Evolutionary conservation across 2,329 filamentous ascomycete species (phyloP).

Genomic region (Alternaria longipes): DNA sequence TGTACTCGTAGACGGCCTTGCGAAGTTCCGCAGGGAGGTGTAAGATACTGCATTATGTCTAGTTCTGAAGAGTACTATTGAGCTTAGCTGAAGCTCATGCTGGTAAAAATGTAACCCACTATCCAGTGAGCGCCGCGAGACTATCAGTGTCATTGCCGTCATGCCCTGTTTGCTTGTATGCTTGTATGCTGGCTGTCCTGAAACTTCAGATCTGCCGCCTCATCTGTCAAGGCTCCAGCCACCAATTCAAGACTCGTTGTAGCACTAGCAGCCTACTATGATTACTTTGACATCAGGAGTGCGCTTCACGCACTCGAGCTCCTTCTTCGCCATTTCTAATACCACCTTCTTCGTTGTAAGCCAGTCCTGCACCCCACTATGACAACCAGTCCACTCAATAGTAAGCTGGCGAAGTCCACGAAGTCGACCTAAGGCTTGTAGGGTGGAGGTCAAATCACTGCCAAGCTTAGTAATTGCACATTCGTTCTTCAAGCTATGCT

Average conservation of each 20-base stretch:
- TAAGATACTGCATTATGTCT: constrained; percentile 4
- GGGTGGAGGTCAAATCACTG: background rate
- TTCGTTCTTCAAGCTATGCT: background rate
- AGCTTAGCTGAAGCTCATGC: background rate
- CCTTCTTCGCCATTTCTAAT: background rate
- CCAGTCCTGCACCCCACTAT: background rate
- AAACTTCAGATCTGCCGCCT: background rate
- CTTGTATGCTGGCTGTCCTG: background rate
- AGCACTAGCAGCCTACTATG: background rate
- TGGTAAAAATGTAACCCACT: background rate
- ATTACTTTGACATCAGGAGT: background rate
- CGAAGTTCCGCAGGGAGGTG: constrained; percentile 11
- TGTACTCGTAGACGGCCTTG: constrained; percentile 8
- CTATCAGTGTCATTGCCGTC: background rate
- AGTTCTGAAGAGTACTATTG: background rate
- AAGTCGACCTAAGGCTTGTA: background rate
- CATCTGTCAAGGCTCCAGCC: background rate
- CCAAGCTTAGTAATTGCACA: background rate
- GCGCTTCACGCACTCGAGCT: background rate
- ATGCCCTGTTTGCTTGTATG: background rate
- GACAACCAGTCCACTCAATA: constrained; percentile 1
- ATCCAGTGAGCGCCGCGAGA: background rate
- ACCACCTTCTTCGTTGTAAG: background rate
- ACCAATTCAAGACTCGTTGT: background rate
- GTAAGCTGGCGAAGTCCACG: background rate